Base-by-base conservation (phyloP, 2,329 filamentous ascomycete genomes). In the Ophiobolus disseminans region DNA sequence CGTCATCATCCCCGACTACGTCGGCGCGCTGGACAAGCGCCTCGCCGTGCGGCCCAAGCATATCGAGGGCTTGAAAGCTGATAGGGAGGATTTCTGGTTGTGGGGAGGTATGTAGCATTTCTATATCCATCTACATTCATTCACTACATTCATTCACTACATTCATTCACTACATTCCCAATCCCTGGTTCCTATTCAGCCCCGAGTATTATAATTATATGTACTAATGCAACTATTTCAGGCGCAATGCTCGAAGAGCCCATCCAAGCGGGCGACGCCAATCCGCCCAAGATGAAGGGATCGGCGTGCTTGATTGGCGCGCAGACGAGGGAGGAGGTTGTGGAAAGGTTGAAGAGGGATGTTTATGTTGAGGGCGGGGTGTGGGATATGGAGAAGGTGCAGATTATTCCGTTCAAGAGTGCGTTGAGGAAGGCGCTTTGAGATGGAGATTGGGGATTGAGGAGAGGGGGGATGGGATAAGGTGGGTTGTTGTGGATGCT, bases 311-410 rank as follows among this genome's bases (percentile, higher is more conserved):
- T 95, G 21, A 77, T 84, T 30, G 72, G 82, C 22, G 90, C 88
- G 6, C 81, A 84, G 53, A 86, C 81, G 7, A 84, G 82, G 62
- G 87, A 91, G 56, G 87, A 91, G 69, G 83, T 90, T 2, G 69
- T 87, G 31, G 81, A 87, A 60, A 66, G 82, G 41, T 70, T 96
- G 37, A 83, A 82, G 71, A 80, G 83, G 39, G 91, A 96, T 75
- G 77, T 91, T 8, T 96, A 96, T 74, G 78, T 80, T 8, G 80
- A 75, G 51, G 79, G 74, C 34, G 89, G 86, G 0, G 91, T 95
- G 7, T 96, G 91, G 91, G 90, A 96, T 77, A 57, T 67, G 64
- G 68, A 71, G 8, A 78, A 79, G 68, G 72, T 78, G 37, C 74
- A 78, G 62, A 76, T 79, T 39, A 76, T 76, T 48, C 77, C 77